Evolutionary conservation across 495 filamentous ascomycete genomes (phyloP).

Genomic region (Articulospora tetracladia): DNA sequence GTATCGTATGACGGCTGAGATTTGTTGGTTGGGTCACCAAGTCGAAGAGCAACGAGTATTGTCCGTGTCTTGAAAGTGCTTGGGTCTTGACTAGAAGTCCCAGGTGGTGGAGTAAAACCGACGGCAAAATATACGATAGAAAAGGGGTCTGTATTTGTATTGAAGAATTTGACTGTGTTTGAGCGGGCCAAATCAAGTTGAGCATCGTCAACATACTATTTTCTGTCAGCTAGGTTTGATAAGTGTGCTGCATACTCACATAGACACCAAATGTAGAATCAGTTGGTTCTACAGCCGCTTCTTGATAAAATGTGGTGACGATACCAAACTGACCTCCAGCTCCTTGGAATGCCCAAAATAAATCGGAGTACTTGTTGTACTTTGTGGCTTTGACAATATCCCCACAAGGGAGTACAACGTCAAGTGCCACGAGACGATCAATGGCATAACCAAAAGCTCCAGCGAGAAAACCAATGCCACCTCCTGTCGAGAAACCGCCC

Average conservation of each 20-base stretch:
- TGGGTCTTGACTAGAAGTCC: neutral
- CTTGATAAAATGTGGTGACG: constrained; percentile 1
- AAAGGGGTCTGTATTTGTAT: neutral
- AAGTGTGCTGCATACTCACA: neutral
- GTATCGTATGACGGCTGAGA: neutral
- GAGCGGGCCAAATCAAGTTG: neutral
- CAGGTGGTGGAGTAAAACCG: neutral
- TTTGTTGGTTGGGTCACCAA: neutral
- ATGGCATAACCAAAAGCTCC: neutral
- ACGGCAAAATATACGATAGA: neutral
- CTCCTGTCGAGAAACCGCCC: neutral
- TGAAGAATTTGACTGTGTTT: neutral
- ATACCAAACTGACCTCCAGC: neutral
- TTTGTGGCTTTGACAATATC: neutral
- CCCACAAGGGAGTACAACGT: neutral
- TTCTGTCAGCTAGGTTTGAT: neutral
- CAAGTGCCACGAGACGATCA: neutral
- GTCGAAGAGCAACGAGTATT: neutral
- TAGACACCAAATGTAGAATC: neutral
- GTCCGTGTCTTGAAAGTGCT: neutral
- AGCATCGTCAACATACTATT: neutral
- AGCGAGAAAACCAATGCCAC: neutral
- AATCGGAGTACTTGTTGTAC: neutral
- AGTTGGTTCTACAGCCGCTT: neutral
- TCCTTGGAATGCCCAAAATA: constrained; percentile 1